Evolutionary conservation across 176 grass and related monocot species (phyloP).

Genomic region (Phoenix roebelenii): DNA sequence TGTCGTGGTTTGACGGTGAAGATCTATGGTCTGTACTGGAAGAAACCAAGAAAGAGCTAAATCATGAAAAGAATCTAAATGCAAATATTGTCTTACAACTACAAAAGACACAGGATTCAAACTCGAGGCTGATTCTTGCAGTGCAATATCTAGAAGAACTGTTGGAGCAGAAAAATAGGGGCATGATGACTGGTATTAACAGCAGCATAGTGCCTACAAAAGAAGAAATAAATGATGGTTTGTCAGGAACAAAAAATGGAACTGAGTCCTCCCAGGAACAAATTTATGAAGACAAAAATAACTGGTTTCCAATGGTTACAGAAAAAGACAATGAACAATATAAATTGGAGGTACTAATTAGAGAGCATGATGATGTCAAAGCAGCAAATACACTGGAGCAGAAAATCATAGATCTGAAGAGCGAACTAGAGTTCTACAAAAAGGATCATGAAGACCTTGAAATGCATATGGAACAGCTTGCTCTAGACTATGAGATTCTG

Average conservation of each 20-base stretch:
- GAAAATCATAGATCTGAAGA: conserved; percentile 67
- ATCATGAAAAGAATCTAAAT: conserved; percentile 73
- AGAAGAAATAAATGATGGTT: conserved; percentile 29
- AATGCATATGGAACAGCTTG: conserved; percentile 99
- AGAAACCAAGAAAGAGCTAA: conserved; percentile 72
- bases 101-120: conserved; percentile 88
- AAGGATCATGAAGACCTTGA: conserved; percentile 82
- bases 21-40: conserved; percentile 55
- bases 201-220: conserved; percentile 15
- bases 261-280: conserved; percentile 34
- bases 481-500: conserved; percentile 92
- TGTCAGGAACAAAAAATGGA: conserved; percentile 34
- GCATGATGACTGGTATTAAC: conserved; percentile 27
- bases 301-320: conserved; percentile 34
- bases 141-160: conserved; percentile 89
- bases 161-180: conserved; percentile 61
- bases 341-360: conserved; percentile 49
- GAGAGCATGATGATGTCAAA: conserved; percentile 29
- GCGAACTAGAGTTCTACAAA: conserved; percentile 70
- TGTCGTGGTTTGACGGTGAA: conserved; percentile 32
- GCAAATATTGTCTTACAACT: conserved; percentile 59
- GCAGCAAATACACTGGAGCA: conserved; percentile 41
- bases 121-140: conserved; percentile 70
- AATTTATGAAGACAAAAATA: conserved; percentile 33
- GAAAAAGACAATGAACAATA: conserved; percentile 45